Percentiles rank a stretch among this genome's conserved stretches.
Evolutionary conservation across 768 basidiomycete species (phyloP).

Genomic region (Tulasnella sp.): DNA sequence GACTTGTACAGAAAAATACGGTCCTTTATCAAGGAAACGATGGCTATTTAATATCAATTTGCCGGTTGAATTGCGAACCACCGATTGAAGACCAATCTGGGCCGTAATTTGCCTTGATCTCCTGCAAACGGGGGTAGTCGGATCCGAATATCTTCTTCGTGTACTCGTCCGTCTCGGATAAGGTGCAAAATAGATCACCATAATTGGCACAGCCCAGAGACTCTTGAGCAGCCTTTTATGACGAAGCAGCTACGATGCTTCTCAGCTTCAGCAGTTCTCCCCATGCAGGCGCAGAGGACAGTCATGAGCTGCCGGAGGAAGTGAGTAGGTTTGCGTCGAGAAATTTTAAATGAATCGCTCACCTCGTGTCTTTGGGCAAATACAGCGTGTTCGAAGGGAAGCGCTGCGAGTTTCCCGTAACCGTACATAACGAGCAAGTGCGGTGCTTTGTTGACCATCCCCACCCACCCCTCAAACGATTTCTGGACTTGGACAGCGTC

Average conservation of each 20-base stretch:
- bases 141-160: too few relatives aligned
- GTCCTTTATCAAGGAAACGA: too few relatives aligned
- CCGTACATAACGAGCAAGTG: background rate
- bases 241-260: background rate
- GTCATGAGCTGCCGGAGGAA: background rate
- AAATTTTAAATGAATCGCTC: background rate
- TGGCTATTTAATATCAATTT: background rate
- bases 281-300: background rate
- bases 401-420: constrained; percentile 12
- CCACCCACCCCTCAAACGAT: constrained; percentile 10
- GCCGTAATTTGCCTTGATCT: too few relatives aligned
- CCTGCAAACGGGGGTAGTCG: too few relatives aligned
- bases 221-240: background rate
- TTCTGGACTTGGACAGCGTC: background rate
- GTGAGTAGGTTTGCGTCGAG: background rate
- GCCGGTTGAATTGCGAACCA: constrained; percentile 29
- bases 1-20: background rate
- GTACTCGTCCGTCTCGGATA: too few relatives aligned
- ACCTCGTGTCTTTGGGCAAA: too few relatives aligned
- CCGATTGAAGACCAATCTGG: too few relatives aligned
- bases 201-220: constrained; percentile 18
- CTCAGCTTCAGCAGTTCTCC: background rate
- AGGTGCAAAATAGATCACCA: background rate
- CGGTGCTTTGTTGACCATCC: background rate
- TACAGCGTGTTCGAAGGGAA: constrained; percentile 1